A percentile compares a stretch with the other conserved stretches of the same genome.
Conservation (phyloP, 345 rosid genomes). For the Citrus inodora region DNA sequence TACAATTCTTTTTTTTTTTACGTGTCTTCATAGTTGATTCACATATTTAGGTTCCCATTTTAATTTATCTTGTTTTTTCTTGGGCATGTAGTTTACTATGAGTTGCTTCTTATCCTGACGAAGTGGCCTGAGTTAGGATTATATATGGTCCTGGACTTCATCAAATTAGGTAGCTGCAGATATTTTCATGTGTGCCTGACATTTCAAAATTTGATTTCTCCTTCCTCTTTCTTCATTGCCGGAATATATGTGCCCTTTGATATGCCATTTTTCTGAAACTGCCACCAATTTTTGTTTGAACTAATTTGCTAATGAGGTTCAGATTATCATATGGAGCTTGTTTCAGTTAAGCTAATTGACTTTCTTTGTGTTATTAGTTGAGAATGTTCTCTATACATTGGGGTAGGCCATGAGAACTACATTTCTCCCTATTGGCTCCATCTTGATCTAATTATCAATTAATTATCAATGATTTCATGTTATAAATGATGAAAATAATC, state of each 20-base stretch:
- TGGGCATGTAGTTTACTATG: background rate
- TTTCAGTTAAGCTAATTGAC: background rate
- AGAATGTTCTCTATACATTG: background rate
- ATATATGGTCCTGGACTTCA: background rate
- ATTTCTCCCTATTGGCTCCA: background rate
- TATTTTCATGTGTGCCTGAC: background rate
- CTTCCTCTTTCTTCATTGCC: background rate
- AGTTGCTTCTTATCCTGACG: background rate
- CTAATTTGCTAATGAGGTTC: background rate
- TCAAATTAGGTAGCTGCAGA: background rate
- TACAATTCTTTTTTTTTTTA: background rate
- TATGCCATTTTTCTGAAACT: background rate
- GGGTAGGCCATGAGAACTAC: background rate
- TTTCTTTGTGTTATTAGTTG: background rate
- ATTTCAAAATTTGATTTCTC: background rate
- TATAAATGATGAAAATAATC: too few species aligned
- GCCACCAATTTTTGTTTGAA: background rate
- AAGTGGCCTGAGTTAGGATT: background rate
- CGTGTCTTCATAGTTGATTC: slow-evolving; percentile 9
- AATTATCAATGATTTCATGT: background rate
- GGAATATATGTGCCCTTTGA: background rate
- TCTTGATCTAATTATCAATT: background rate
- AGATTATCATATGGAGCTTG: background rate
- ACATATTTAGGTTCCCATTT: background rate
- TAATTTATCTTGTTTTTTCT: background rate